phyloP scores from a whole-genome alignment of 441 rosid genomes.

The Dalechampia spathulata region DNA sequence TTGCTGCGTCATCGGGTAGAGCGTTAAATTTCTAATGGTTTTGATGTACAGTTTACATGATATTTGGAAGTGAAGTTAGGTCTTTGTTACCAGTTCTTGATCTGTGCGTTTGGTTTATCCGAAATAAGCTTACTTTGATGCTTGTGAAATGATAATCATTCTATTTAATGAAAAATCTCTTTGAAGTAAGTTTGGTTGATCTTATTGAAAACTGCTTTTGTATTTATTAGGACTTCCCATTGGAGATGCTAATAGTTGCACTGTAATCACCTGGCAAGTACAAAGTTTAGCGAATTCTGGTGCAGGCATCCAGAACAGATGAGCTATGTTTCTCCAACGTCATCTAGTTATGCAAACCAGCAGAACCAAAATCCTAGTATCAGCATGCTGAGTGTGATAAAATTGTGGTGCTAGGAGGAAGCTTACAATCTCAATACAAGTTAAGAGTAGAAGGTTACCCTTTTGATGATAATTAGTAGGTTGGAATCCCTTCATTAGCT shows the following conservation, averaged over 20 bases:
- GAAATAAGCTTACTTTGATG: neutral
- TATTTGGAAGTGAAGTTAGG: no score
- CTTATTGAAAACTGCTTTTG: neutral
- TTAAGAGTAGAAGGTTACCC: neutral
- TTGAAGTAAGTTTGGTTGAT: neutral
- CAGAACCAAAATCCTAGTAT: neutral
- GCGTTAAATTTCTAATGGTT: neutral
- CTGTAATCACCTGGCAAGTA: neutral
- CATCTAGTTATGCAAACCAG: neutral
- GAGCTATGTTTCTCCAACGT: neutral
- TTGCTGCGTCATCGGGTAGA: neutral
- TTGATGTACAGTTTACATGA: slow-evolving; percentile 4
- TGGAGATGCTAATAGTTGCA: neutral
- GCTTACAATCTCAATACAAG: no score
- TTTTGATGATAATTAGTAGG: neutral
- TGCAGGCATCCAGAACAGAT: neutral
- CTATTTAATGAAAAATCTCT: neutral
- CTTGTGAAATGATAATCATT: neutral
- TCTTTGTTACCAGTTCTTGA: no score
- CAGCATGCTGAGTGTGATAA: neutral
- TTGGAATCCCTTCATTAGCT: neutral
- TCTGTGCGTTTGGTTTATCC: no score
- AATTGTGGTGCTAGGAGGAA: neutral
- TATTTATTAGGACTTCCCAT: neutral
- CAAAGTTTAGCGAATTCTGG: neutral